Conservation (phyloP, 2,329 filamentous ascomycete species). For the Fusarium sp. region DNA sequence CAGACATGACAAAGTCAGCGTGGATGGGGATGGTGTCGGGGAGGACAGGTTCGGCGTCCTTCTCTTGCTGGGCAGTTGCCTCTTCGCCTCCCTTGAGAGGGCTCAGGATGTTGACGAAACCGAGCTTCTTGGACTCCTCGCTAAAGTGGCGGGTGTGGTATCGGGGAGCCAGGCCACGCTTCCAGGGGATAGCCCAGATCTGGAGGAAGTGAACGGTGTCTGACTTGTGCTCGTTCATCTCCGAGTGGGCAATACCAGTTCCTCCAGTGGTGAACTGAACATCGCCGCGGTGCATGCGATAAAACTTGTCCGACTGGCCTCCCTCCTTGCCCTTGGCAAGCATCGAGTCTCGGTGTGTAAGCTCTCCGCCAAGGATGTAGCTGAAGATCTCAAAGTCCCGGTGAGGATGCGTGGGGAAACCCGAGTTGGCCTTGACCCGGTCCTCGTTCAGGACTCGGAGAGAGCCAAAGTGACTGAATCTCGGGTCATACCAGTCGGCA, state of each 20-base stretch:
- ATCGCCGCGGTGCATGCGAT: conserved; percentile 79
- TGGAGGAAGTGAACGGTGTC: conserved; percentile 86
- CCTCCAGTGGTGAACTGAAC: conserved; percentile 94
- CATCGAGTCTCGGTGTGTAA: conserved; percentile 90
- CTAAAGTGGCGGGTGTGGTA: conserved; percentile 81
- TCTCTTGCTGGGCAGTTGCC: conserved; percentile 71
- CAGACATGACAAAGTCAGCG: conserved; percentile 85
- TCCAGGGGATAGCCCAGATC: conserved; percentile 88
- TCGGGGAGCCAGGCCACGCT: conserved; percentile 74
- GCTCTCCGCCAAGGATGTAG: conserved; percentile 85
- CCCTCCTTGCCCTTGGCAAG: conserved; percentile 74
- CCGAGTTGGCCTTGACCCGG: conserved; percentile 76
- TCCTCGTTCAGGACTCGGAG: conserved; percentile 92
- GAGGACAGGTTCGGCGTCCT: conserved; percentile 69
- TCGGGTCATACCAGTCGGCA: conserved; percentile 75
- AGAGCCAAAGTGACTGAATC: conserved; percentile 76
- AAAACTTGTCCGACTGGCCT: conserved; percentile 71
- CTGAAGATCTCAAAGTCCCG: conserved; percentile 90
- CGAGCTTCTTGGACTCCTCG: conserved; percentile 77
- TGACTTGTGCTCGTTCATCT: conserved; percentile 79
- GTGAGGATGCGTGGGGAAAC: conserved; percentile 88
- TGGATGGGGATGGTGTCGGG: conserved; percentile 82
- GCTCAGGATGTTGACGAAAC: conserved; percentile 80
- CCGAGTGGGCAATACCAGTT: conserved; percentile 81
- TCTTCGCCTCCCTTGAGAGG: conserved; percentile 74